Base-by-base conservation (phyloP, 164 flowering plant genomes). In the Malania oleifera region DNA sequence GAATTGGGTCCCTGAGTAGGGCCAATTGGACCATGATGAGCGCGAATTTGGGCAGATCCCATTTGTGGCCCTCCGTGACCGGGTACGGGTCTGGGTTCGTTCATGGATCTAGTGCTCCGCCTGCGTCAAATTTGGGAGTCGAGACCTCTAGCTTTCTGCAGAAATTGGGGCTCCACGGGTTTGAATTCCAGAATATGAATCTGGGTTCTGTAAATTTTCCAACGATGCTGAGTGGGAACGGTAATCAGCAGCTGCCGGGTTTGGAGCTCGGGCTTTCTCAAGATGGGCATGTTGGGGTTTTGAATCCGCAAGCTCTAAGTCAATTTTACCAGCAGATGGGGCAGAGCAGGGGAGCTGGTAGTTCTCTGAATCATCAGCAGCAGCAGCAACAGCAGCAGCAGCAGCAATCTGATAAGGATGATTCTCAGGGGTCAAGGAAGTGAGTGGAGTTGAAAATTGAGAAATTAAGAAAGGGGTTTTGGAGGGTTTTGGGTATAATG, bases 81-180 rank as follows among this genome's bases (percentile, higher is more conserved):
- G 73, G 67, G 38, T 60, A 58, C 49, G 73, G 77, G 25, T 44
- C 75, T 6, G 76, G 76, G 28, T 63, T 69, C 45, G 56, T 47
- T 50, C 69, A 43, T 5, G 53, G 59, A 65, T 54, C 73, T 5
- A 56, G 58, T n/a, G n/a, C n/a, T 22, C 56, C 52, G 47, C 35
- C 60, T 7, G 28, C 57, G 26, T 19, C 63, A n/a, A 64, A 51
- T 51, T 57, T 68, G 9, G 68, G 56, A n/a, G 52, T 54, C 13
- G 72, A 69, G 18, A 64, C 45, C 41, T 38, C 48, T 44, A 64
- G 41, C 45, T 7, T 11, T 19, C 3, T 52, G 22, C 47, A 56
- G 1, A 63, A 64, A 50, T 56, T 52, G 56, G 75, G 82, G 54
- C 61, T 70, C 23, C 68, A 70, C 45, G 80, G 79, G 20, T 28